These are phyloP conservation scores for Psophocarpus tetragonolobus DNA, from an alignment of 306 rosid species.

Conservation along the genomic window DNA sequence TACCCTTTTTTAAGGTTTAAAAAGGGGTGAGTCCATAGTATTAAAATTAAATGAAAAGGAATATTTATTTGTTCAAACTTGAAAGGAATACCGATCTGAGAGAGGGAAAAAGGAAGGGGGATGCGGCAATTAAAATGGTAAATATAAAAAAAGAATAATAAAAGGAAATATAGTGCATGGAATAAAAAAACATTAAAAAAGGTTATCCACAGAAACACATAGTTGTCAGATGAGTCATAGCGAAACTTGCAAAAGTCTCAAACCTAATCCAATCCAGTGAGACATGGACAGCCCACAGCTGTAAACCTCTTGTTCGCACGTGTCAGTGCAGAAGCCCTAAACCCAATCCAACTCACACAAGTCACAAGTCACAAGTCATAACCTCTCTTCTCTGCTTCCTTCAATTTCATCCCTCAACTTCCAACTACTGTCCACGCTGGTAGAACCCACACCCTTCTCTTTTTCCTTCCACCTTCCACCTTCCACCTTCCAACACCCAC, in stretches of 20 bases:
- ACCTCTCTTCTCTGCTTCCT: not conserved
- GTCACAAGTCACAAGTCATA: too few species aligned
- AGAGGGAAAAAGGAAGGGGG: too few species aligned
- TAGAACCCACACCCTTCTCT: not conserved
- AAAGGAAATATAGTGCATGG: not conserved
- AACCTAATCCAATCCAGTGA: constrained; percentile 65
- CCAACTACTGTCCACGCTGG: not conserved
- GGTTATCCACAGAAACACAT: constrained; percentile 46
- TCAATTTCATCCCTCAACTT: not conserved
- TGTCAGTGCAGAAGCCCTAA: constrained; percentile 49
- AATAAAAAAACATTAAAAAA: constrained; percentile 14
- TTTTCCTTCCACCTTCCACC: not conserved
- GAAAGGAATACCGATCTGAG: too few species aligned
- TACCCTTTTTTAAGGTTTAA: too few species aligned
- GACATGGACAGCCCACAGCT: constrained; percentile 65
- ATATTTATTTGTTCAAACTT: too few species aligned
- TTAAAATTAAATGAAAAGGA: too few species aligned
- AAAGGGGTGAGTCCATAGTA: too few species aligned
- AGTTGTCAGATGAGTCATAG: constrained; percentile 68
- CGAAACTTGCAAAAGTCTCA: constrained; percentile 45
- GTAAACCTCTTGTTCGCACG: constrained; percentile 58
- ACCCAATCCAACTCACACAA: constrained; percentile 40
- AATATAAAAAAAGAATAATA: not conserved
- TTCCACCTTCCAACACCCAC: not conserved
- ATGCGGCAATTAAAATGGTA: too few species aligned